Evolutionary conservation across 2,329 filamentous ascomycete genomes (phyloP), one percentile per base, ranked within the genome.

Genomic region (Fusarium sp.): DNA sequence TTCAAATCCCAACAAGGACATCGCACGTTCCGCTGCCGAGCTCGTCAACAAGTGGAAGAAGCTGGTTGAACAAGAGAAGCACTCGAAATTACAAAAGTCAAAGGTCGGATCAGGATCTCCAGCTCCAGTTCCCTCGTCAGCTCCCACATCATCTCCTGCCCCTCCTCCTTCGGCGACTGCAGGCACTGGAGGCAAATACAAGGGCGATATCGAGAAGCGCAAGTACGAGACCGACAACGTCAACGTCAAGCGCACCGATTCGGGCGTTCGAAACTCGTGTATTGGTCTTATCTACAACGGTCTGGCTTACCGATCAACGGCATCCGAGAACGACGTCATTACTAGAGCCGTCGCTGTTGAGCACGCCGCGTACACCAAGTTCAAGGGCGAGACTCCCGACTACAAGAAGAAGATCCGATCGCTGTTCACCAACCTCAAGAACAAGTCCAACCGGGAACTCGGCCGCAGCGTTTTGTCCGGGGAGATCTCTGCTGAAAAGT

Each of bases 241-340:
- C 54, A 90, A 94, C 74, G 88, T 88, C 74, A 88, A 91, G 70
- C 88, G 93, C 53, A 98, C 94, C 18, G 89, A 89, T 47, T 90
- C 91, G 63, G 82, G 85, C 59, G 87, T 88, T 21, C 92, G 96
- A 62, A 93, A 98, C 82, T 91, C 89, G 76, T 97, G 93, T 79
- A 90, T 98, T 67, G 94, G 93, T 49, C 87, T 99, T 42, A 88
- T 99, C 79, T 99, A 98, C 84, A 96, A 99, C 75, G 96, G 94
- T 18, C 86, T 99, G 20, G 87, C 88, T 9, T 91, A 84, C 77
- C 86, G 87, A 68, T 94, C 92, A 46, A 87, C 89, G 59, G 91
- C 92, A 79, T 88, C 92, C 28, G 78, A 93, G 26, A 89, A 90
- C 55, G 84, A 88, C 21, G 88, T 98, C 42, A 84, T 98, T 63